phyloP scores from a whole-genome alignment of 768 basidiomycete species.

The Mycena leptocephala region DNA sequence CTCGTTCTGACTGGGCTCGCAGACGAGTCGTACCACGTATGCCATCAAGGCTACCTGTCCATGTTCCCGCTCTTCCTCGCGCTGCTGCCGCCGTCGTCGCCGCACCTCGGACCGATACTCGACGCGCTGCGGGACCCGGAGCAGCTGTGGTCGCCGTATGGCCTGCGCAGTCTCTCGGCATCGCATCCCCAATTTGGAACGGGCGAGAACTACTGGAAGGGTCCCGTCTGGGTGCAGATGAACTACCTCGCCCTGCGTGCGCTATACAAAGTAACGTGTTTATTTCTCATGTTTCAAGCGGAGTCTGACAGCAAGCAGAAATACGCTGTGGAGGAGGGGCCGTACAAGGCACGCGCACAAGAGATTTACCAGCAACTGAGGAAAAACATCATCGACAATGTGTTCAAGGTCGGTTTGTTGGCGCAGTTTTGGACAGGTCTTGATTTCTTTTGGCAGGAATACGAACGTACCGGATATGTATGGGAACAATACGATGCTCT shows the following conservation, averaged over 20 bases:
- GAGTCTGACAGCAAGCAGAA: slow-evolving; percentile 60
- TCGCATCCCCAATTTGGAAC: slow-evolving; percentile 91
- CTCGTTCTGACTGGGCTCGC: slow-evolving; percentile 15
- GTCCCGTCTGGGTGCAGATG: slow-evolving; percentile 98
- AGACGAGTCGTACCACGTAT: slow-evolving; percentile 95
- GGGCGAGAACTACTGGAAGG: slow-evolving; percentile 98
- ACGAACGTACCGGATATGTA: slow-evolving; percentile 92
- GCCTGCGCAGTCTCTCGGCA: slow-evolving; percentile 90
- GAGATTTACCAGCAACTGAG: slow-evolving; percentile 88
- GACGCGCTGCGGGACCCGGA: slow-evolving; percentile 85
- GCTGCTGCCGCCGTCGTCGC: slow-evolving; percentile 83
- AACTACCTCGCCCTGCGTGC: slow-evolving; percentile 92
- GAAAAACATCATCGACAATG: slow-evolving; percentile 89
- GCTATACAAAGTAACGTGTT: slow-evolving; percentile 74
- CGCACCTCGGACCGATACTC: slow-evolving; percentile 86
- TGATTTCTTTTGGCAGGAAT: slow-evolving; percentile 74
- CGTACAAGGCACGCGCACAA: slow-evolving; percentile 81
- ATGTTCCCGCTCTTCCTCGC: slow-evolving; percentile 94
- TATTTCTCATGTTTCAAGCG: neutral
- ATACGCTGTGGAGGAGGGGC: slow-evolving; percentile 87
- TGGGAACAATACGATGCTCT: slow-evolving; percentile 97
- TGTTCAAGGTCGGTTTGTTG: slow-evolving; percentile 63
- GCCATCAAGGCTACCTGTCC: slow-evolving; percentile 94
- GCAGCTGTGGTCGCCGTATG: slow-evolving; percentile 94
- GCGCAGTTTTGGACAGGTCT: neutral